A percentile compares a stretch with the other conserved stretches of the same genome.
phyloP scores from a whole-genome alignment of 768 basidiomycete genomes.

The Leccinum imitatum region DNA sequence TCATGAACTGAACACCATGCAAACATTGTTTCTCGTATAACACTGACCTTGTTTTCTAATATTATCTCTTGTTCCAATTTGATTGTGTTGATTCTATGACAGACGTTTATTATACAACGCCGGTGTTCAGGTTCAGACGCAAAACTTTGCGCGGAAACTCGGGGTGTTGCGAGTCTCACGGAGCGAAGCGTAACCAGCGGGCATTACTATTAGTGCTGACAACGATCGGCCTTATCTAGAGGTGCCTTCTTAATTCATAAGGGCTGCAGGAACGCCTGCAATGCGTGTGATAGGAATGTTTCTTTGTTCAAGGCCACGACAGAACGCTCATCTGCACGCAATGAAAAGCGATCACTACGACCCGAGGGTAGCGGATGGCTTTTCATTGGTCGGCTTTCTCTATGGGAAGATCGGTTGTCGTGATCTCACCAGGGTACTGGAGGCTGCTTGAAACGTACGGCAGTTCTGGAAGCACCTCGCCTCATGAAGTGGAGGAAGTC shows the following conservation, averaged over 20 bases:
- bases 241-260: background rate
- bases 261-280: background rate
- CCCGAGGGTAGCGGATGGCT: background rate
- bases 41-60: too few relatives aligned
- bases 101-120: too few relatives aligned
- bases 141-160: background rate
- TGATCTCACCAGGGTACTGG: background rate
- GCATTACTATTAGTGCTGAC: background rate
- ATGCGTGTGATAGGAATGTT: background rate
- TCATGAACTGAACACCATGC: too few relatives aligned
- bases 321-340: too few relatives aligned
- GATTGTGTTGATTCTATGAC: too few relatives aligned
- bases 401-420: background rate
- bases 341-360: background rate
- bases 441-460: too few relatives aligned
- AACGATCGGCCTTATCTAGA: background rate
- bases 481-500: background rate
- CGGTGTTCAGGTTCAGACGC: background rate
- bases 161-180: too few relatives aligned
- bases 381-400: background rate
- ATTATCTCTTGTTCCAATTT: too few relatives aligned
- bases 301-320: background rate
- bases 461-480: background rate
- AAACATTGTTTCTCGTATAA: too few relatives aligned
- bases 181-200: background rate